Percentiles rank a stretch among this genome's conserved stretches.
phyloP scores from a whole-genome alignment of 2,329 filamentous ascomycete species.

The Hypomyces rosellus region DNA sequence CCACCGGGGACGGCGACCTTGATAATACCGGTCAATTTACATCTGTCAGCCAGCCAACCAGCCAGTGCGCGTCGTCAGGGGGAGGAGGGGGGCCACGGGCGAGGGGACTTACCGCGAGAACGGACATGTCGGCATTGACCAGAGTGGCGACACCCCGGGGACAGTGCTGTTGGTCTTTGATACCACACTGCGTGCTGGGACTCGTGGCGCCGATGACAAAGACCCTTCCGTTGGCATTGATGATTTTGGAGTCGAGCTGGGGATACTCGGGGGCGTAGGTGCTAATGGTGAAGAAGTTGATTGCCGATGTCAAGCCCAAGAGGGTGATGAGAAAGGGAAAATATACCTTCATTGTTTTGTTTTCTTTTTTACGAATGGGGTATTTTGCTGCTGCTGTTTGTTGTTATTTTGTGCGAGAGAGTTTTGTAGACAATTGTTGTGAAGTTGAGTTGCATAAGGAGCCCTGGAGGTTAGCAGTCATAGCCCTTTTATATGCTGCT shows the following conservation, averaged over 20 bases:
- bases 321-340: background rate
- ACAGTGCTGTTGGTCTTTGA: conserved; percentile 16
- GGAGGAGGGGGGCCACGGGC: no score
- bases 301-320: background rate
- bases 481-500: background rate
- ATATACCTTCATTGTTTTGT: background rate
- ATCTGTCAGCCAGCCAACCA: background rate
- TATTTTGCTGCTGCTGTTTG: background rate
- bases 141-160: conserved; percentile 22
- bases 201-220: conserved; percentile 23
- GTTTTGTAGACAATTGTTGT: no score
- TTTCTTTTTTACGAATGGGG: background rate
- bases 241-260: conserved; percentile 17
- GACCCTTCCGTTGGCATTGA: conserved; percentile 21
- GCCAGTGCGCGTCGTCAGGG: background rate
- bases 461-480: background rate
- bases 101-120: conserved; percentile 20
- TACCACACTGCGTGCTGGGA: conserved; percentile 22
- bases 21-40: background rate
- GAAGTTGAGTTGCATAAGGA: no score
- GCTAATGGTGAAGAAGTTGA: conserved; percentile 21
- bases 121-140: conserved; percentile 23
- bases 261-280: conserved; percentile 18
- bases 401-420: background rate
- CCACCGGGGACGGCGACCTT: conserved; percentile 55